Evolutionary conservation across 2,329 filamentous ascomycete genomes (phyloP), one percentile per base, ranked within the genome.

Genomic region (Septoria petroselini): DNA sequence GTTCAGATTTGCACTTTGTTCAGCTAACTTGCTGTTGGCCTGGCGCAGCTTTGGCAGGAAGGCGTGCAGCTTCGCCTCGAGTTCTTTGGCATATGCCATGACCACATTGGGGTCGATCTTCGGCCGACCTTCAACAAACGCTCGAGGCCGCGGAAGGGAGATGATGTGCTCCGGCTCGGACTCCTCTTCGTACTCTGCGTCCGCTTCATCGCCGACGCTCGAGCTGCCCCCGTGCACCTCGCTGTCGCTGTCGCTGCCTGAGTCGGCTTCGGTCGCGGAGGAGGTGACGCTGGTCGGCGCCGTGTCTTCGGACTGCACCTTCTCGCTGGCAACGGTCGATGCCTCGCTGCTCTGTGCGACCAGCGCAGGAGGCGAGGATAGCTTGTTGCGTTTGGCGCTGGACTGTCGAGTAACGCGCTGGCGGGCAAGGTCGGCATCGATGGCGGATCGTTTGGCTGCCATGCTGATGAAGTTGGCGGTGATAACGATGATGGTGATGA

Each of bases 41-140:
- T 60, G 58, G 12, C 57, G 60, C 18, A 69, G 23, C 41, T 61
- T 61, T 8, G 65, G 66, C 29, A 69, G 49, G 29, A 69, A 64
- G 4, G 62, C 52, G 9, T 61, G 54, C 8, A 68, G 48, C 30
- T 61, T 58, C 4, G 57, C 52, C 19, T 58, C 53, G 7, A 68
- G 52, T 23, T 62, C 59, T 14, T 54, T 40, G 8, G 59, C 58
- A 17, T 57, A 50, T 7, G 46, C 48, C 18, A 52, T 39, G 9
- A 57, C 25, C 2, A 46, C 29, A 2, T 50, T 44, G 9, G 44
- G 27, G 19, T 54, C 44, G n/a, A 61, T 59, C 3, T 44, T 25
- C 4, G 57, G 61, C 44, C 30, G 23, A 27, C 5, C 27, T 25
- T 19, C 34, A 2, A 17, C 25, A 33, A 31, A 31, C 33, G n/a